Evolutionary conservation across 2,329 filamentous ascomycete genomes (phyloP).

Genomic region (Hymenoscyphus infarciens): DNA sequence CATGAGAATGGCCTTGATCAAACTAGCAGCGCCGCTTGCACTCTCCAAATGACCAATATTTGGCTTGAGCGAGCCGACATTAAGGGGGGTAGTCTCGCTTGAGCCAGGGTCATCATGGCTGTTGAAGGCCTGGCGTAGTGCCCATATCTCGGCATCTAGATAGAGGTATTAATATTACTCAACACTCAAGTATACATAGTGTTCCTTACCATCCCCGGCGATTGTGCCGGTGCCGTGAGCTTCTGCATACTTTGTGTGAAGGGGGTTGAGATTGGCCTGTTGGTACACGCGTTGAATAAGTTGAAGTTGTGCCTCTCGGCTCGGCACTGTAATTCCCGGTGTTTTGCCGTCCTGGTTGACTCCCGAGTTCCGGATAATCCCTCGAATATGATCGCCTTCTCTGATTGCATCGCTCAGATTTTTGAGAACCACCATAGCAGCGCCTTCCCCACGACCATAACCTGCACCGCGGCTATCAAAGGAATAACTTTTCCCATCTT

Average conservation of each 20-base stretch:
- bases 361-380: slow-evolving; percentile 49
- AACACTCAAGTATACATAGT: slow-evolving; percentile 19
- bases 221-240: slow-evolving; percentile 31
- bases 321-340: slow-evolving; percentile 53
- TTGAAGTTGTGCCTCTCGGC: slow-evolving; percentile 38
- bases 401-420: slow-evolving; percentile 50
- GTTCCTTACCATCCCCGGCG: slow-evolving; percentile 21
- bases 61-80: slow-evolving; percentile 31
- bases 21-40: slow-evolving; percentile 37
- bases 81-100: slow-evolving; percentile 19
- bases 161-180: background rate
- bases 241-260: slow-evolving; percentile 27
- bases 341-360: slow-evolving; percentile 55
- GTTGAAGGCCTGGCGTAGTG: background rate
- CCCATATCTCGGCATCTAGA: slow-evolving; percentile 1
- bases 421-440: slow-evolving; percentile 6
- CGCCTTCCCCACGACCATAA: slow-evolving; percentile 43
- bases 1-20: slow-evolving; percentile 42
- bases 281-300: slow-evolving; percentile 42
- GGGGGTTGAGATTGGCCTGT: slow-evolving; percentile 39
- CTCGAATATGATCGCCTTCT: slow-evolving; percentile 55
- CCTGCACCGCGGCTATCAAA: slow-evolving; percentile 31
- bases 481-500: slow-evolving; percentile 6
- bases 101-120: background rate
- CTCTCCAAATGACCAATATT: slow-evolving; percentile 38